A percentile compares a stretch with the other conserved stretches of the same genome.
Conservation (phyloP, 2,329 filamentous ascomycete genomes). For the Trichothecium sympodiale region DNA sequence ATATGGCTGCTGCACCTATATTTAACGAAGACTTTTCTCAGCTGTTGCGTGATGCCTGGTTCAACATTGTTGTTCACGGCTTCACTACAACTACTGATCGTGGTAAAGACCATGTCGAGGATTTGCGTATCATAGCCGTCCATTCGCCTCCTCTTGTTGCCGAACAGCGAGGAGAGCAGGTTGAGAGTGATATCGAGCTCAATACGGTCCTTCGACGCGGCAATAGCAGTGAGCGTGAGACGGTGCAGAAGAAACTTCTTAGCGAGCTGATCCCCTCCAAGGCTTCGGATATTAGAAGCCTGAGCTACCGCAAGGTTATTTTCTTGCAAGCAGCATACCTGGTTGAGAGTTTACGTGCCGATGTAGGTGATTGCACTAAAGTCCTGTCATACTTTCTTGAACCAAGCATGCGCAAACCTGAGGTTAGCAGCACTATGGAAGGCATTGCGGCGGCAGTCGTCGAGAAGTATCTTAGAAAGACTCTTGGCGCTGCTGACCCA, state of each 20-base stretch:
- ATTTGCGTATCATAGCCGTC: conserved; percentile 74
- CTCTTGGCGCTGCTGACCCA: conserved; percentile 57
- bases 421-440: conserved; percentile 55
- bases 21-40: conserved; percentile 59
- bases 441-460: conserved; percentile 58
- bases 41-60: conserved; percentile 86
- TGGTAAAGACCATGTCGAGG: conserved; percentile 60
- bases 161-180: conserved; percentile 77
- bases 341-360: conserved; percentile 78
- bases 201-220: conserved; percentile 87
- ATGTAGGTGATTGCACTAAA: conserved; percentile 81
- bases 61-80: conserved; percentile 92
- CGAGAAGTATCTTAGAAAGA: conserved; percentile 67
- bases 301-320: conserved; percentile 84
- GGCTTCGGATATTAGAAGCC: conserved; percentile 64
- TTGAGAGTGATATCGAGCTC: conserved; percentile 93
- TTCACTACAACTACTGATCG: conserved; percentile 67
- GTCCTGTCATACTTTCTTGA: conserved; percentile 91
- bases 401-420: conserved; percentile 60
- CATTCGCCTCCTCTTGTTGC: conserved; percentile 81
- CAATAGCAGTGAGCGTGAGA: conserved; percentile 66
- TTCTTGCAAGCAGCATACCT: conserved; percentile 87
- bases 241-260: conserved; percentile 71
- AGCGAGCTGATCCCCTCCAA: conserved; percentile 63
- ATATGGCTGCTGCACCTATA: conserved; percentile 36